Evolutionary conservation across 768 basidiomycete genomes (phyloP), one percentile per base, ranked within the genome.

Genomic region (Kwoniella pini): DNA sequence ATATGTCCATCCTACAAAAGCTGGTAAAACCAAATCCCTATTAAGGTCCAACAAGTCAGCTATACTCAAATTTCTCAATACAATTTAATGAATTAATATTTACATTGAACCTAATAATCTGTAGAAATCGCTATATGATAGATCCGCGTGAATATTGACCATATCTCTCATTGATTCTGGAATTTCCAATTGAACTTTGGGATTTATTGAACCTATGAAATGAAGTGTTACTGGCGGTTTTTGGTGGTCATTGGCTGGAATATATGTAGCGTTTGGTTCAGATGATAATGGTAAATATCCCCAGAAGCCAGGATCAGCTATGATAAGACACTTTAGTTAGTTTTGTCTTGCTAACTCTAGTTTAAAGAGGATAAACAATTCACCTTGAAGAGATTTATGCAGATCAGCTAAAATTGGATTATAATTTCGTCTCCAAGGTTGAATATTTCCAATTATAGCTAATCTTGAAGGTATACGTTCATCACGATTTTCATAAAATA

Each of bases 11-110:
- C 53, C 61, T 22, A 62, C 40, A 30, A 62, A 62, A 6, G 61
- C 61, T 7, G 61, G 61, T 15, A 62, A 24, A 24, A 62, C 38
- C 10, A 62, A 26, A 42, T 62, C 61, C 61, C 61, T 62, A 24
- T 15, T 15, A 36, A n/a, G n/a, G n/a, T n/a, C 33, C 33, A 15
- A 36, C 33, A 36, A n/a, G 33, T 36, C 33, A 7, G 33, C 15
- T 7, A 7, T 15, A 36, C 7, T 36, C 7, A 36, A 36, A 15
- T 7, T 36, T 7, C 7, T 15, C 33, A 15, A 36, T 7, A 7
- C 7, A 36, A 36, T 36, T 36, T 7, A 7, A 7, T 7, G 7
- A 7, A 36, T 36, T n/a, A 28, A 10, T 11, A 62, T 54, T 56
- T 24, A 62, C 61, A 62, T 62, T 0, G 61, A 56, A 5, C 51